Conservation (phyloP, 495 filamentous ascomycete species). For the Hyaloscypha bicolor region DNA sequence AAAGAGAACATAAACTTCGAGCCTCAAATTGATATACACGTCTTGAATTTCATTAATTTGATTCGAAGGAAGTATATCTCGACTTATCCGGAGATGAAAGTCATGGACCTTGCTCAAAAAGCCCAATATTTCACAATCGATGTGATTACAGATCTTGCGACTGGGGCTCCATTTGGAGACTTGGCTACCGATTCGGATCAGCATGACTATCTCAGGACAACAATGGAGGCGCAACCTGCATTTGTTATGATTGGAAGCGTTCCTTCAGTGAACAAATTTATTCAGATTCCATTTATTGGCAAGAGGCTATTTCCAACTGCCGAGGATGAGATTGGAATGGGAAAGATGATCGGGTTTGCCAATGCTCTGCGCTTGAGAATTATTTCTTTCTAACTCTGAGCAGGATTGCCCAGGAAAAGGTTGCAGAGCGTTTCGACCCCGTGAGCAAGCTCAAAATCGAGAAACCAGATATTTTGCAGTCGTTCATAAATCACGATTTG, state of each 20-base stretch:
- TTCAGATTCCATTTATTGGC: constrained; percentile 55
- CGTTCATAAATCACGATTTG: constrained; percentile 47
- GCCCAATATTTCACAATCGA: constrained; percentile 49
- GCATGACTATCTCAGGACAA: constrained; percentile 35
- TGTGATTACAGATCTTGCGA: constrained; percentile 46
- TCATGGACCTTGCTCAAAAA: constrained; percentile 46
- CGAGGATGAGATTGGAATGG: constrained; percentile 54
- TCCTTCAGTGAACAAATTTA: constrained; percentile 42
- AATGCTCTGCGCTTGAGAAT: background rate
- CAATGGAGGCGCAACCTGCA: constrained; percentile 13
- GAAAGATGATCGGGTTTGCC: constrained; percentile 47
- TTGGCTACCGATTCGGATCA: constrained; percentile 43
- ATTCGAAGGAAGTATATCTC: constrained; percentile 39
- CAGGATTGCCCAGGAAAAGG: constrained; percentile 40
- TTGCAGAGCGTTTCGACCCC: constrained; percentile 36
- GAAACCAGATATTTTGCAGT: constrained; percentile 42
- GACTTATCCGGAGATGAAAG: constrained; percentile 19
- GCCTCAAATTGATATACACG: constrained; percentile 33
- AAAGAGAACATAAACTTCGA: constrained; percentile 38
- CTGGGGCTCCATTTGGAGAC: constrained; percentile 44
- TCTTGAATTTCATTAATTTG: constrained; percentile 33
- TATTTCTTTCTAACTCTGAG: background rate
- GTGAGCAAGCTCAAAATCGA: constrained; percentile 6
- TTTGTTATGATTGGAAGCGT: constrained; percentile 8
- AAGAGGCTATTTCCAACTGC: constrained; percentile 54